phyloP scores from a whole-genome alignment of 495 filamentous ascomycete genomes.

The Lophiotrema nucula region DNA sequence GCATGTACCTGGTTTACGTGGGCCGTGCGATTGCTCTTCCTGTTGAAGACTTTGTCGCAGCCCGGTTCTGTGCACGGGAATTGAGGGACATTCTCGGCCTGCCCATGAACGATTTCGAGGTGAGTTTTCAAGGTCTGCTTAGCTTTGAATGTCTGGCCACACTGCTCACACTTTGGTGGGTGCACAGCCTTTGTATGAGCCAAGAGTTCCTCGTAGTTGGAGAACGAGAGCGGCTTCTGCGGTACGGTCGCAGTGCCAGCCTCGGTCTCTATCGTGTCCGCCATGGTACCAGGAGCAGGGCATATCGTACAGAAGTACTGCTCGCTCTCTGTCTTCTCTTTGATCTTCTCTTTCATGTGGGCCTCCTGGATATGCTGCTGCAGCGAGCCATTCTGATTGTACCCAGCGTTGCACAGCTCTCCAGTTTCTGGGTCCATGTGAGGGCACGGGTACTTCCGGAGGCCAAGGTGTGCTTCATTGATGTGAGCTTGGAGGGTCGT shows the following conservation, averaged over 20 bases:
- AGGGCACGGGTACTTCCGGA: slow-evolving; percentile 66
- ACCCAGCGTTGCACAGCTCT: slow-evolving; percentile 62
- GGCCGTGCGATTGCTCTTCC: slow-evolving; percentile 71
- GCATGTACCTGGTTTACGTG: slow-evolving; percentile 77
- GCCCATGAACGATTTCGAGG: slow-evolving; percentile 37
- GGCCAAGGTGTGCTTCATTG: slow-evolving; percentile 64
- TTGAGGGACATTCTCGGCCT: slow-evolving; percentile 50
- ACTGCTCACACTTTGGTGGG: slow-evolving; percentile 71
- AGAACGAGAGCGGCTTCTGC: slow-evolving; percentile 57
- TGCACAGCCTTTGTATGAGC: slow-evolving; percentile 69
- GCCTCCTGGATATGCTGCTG: slow-evolving; percentile 66
- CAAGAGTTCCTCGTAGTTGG: slow-evolving; percentile 67
- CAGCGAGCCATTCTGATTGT: slow-evolving; percentile 67
- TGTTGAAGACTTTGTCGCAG: slow-evolving; percentile 72
- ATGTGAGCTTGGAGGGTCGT: slow-evolving; percentile 84
- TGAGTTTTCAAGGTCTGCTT: slow-evolving; percentile 60
- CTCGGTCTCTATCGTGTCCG: slow-evolving; percentile 28
- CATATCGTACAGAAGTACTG: slow-evolving; percentile 72
- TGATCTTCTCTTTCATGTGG: slow-evolving; percentile 61
- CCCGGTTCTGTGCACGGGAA: slow-evolving; percentile 62
- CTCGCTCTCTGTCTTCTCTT: background rate
- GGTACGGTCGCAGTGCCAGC: slow-evolving; percentile 3
- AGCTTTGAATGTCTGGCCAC: slow-evolving; percentile 60
- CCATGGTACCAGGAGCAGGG: slow-evolving; percentile 29
- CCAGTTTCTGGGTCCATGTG: slow-evolving; percentile 56